Percentiles rank a stretch among this genome's conserved stretches.
Conservation (phyloP, 495 filamentous ascomycete genomes). For the Podospora didyma region DNA sequence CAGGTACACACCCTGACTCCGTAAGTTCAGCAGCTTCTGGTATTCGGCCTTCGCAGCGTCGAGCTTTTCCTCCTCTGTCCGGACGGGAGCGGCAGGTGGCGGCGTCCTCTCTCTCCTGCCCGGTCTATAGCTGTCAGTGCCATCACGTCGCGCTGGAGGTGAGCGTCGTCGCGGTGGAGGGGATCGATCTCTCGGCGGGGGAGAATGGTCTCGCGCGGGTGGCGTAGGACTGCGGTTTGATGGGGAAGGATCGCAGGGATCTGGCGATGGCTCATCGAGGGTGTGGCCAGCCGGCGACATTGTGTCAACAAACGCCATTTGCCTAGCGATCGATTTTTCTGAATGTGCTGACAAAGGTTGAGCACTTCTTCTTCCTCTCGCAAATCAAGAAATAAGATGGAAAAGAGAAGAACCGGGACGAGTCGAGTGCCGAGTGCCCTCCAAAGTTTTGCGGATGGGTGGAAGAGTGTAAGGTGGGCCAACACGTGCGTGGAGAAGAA, state of each 20-base stretch:
- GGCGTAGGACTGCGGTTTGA: conserved; percentile 1
- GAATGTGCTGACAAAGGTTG: too few species aligned
- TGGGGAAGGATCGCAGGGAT: conserved; percentile 6
- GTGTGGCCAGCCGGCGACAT: conserved; percentile 22
- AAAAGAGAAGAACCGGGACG: too few species aligned
- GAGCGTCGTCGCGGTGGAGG: conserved; percentile 23
- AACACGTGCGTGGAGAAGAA: background rate
- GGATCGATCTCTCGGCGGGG: conserved; percentile 1
- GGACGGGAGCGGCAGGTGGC: conserved; percentile 49
- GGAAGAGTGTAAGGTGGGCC: background rate
- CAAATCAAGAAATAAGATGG: too few species aligned
- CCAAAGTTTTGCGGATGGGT: too few species aligned
- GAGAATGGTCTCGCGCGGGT: conserved; percentile 4
- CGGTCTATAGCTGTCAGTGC: conserved; percentile 40
- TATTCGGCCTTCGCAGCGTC: conserved; percentile 81
- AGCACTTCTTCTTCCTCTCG: too few species aligned
- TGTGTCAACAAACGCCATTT: conserved; percentile 24
- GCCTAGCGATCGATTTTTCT: background rate
- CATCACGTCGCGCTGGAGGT: conserved; percentile 34
- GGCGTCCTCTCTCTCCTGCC: conserved; percentile 31
- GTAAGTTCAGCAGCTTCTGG: conserved; percentile 81
- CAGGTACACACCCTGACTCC: conserved; percentile 93
- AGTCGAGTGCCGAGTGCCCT: too few species aligned
- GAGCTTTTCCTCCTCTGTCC: conserved; percentile 80
- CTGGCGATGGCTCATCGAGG: conserved; percentile 12